phyloP scores from a whole-genome alignment of 768 basidiomycete species.

The Paxillus involutus region DNA sequence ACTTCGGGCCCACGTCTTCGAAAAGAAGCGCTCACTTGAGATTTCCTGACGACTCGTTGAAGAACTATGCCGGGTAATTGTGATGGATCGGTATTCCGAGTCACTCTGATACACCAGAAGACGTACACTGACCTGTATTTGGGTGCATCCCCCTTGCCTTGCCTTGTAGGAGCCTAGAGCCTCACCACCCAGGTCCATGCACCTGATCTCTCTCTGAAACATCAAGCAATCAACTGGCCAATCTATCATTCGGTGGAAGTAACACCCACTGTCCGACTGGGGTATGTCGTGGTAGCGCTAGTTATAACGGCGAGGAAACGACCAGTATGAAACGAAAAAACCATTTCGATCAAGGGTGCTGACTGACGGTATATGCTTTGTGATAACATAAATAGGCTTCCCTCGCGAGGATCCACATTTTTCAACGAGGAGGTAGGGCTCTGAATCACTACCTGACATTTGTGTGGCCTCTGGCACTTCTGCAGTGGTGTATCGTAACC shows the following conservation, averaged over 20 bases:
- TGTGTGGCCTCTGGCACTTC: constrained; percentile 3
- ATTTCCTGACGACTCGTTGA: constrained; percentile 37
- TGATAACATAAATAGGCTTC: constrained; percentile 43
- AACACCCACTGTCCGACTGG: constrained; percentile 32
- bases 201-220: constrained; percentile 40
- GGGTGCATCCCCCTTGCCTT: constrained; percentile 39
- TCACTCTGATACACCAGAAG: not conserved
- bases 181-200: constrained; percentile 42
- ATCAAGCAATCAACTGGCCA: constrained; percentile 8
- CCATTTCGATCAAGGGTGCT: constrained; percentile 3
- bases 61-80: constrained; percentile 28
- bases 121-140: constrained; percentile 36
- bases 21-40: constrained; percentile 32
- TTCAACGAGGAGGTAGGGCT: constrained; percentile 40
- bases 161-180: constrained; percentile 41
- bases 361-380: constrained; percentile 42
- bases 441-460: constrained; percentile 24
- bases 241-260: not conserved
- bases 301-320: not conserved
- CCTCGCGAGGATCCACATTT: constrained; percentile 43
- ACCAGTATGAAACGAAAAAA: constrained; percentile 18
- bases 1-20: constrained; percentile 1
- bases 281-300: constrained; percentile 33
- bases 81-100: constrained; percentile 3
- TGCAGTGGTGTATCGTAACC: constrained; percentile 10